Conservation (phyloP, 352 stramenopile genomes). For the Phytopythium litorale region DNA sequence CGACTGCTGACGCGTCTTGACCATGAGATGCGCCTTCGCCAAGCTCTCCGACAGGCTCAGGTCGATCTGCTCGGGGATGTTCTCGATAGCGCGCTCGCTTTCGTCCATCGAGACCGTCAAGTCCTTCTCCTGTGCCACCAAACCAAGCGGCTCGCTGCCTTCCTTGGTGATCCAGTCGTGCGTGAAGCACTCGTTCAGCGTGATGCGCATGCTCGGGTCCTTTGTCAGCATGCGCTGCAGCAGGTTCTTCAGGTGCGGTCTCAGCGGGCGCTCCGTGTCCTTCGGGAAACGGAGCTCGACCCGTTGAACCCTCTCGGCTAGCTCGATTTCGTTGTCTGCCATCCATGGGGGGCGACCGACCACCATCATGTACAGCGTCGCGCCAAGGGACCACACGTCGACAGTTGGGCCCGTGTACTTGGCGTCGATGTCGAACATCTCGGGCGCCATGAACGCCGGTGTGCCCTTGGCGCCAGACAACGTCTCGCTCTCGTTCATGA, state of each 20-base stretch:
- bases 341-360: conserved; percentile 89
- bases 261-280: conserved; percentile 65
- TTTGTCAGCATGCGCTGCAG: conserved; percentile 91
- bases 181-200: conserved; percentile 78
- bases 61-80: conserved; percentile 85
- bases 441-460: conserved; percentile 88
- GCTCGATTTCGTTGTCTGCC: conserved; percentile 87
- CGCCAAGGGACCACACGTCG: conserved; percentile 88
- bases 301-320: conserved; percentile 82
- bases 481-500: conserved; percentile 88
- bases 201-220: conserved; percentile 75
- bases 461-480: conserved; percentile 83
- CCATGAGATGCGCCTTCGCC: conserved; percentile 66
- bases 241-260: conserved; percentile 89
- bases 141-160: conserved; percentile 77
- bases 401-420: conserved; percentile 82
- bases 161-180: conserved; percentile 94
- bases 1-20: conserved; percentile 67
- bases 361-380: conserved; percentile 92
- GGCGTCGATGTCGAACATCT: conserved; percentile 90
- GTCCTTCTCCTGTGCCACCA: conserved; percentile 45
- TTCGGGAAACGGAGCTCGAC: conserved; percentile 86
- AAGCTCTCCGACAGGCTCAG: conserved; percentile 69
- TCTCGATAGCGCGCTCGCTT: conserved; percentile 81
- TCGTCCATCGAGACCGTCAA: conserved; percentile 82